These are phyloP conservation scores for Agaricus sinodeliciosus DNA, from an alignment of 768 basidiomycete genomes.

Conservation along the genomic window DNA sequence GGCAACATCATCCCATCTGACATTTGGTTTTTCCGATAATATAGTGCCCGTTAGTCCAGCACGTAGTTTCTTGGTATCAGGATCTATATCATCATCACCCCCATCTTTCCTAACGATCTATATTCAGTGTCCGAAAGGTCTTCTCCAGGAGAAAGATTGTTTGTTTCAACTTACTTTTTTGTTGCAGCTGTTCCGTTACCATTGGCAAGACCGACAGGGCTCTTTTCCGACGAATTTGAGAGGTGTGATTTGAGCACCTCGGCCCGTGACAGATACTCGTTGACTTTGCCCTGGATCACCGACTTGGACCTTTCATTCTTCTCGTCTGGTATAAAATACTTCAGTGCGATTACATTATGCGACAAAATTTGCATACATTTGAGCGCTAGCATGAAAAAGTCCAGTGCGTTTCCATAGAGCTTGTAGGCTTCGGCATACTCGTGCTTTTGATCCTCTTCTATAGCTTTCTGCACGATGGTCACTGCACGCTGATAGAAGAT, in stretches of 20 bases:
- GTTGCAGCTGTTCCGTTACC: slow-evolving; percentile 35
- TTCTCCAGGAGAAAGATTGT: background rate
- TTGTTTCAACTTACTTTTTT: slow-evolving; percentile 34
- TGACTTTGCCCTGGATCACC: slow-evolving; percentile 82
- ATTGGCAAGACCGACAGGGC: slow-evolving; percentile 38
- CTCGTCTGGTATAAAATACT: slow-evolving; percentile 21
- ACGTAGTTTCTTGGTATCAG: slow-evolving; percentile 95
- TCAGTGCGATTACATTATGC: background rate
- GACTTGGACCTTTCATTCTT: slow-evolving; percentile 91
- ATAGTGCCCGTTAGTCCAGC: slow-evolving; percentile 86
- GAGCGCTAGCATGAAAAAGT: slow-evolving; percentile 97
- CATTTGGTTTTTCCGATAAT: slow-evolving; percentile 88
- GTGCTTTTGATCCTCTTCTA: slow-evolving; percentile 87
- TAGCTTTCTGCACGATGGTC: slow-evolving; percentile 87
- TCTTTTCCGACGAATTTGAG: slow-evolving; percentile 57
- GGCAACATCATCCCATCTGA: slow-evolving; percentile 98
- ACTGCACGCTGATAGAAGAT: slow-evolving; percentile 48
- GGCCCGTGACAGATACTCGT: slow-evolving; percentile 86
- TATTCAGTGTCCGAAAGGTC: background rate
- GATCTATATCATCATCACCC: slow-evolving; percentile 76
- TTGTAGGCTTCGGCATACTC: slow-evolving; percentile 95
- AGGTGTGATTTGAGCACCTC: slow-evolving; percentile 89
- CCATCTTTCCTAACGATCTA: slow-evolving; percentile 28
- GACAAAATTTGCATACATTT: slow-evolving; percentile 50
- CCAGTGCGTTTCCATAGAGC: slow-evolving; percentile 89